Base-by-base conservation (phyloP, 345 rosid genomes). In the Aegle marmelos region DNA sequence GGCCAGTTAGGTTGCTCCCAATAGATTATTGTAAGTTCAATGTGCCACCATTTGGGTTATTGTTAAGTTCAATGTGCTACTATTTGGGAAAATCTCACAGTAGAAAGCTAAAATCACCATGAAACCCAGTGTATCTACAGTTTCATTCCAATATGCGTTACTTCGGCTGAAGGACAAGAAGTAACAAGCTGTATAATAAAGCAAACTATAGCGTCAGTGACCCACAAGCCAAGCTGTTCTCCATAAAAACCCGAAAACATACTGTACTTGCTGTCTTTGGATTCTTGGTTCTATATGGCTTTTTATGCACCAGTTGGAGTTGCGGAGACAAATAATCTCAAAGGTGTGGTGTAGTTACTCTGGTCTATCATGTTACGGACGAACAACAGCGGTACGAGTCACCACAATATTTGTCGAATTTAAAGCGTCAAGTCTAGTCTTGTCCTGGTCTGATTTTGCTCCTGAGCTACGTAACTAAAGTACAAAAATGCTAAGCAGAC, bases 181-280 rank as follows among this genome's bases (percentile, higher is more conserved):
- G 21, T 16, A 50, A 50, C 21, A 50, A 50, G 56, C 48, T 41
- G 48, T 16, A 17, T 4, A 4, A 50, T 50, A 17, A 17, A 50
- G 56, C 19, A 4, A 14, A 50, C 22, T 17, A 31, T 2, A 30
- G 62, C 64, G 28, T 74, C 19, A 13, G 64, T 62, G 28, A 75
- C 66, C 50, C 57, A 37, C 57, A 54, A 19, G 56, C 37, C 75
- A 36, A 50, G 68, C 36, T 16, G 68, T 60, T 73, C 48, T 34
- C 4, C 33, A 75, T 5, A 30, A 76, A 50, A 41, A 45, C 36
- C 25, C 41, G 17, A 74, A 21, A 61, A 1, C 11, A 60, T 62
- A 31, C 59, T 17, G 75, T 66, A 61, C 73, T 68, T 75, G n/a
- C 66, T 80, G 68, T 70, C 80, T 30, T 73, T 25, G 10, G 75